Conservation (phyloP, 805 yeast genomes). For the Candida railenensis region DNA sequence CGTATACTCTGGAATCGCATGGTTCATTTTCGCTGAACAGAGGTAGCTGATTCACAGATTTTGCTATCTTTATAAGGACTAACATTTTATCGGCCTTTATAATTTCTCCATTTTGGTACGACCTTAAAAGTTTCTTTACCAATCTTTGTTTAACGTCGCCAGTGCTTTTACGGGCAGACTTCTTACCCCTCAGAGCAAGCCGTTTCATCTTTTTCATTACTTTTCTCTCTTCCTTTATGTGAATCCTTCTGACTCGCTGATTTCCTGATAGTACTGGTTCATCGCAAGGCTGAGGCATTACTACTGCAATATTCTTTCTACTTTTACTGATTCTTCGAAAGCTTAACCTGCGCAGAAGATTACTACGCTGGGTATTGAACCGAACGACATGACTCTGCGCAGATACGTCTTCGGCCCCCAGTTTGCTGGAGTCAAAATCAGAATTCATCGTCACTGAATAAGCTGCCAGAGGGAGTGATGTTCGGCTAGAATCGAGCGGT, state of each 20-base stretch:
- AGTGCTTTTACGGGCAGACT: conserved; percentile 16
- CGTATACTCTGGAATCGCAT: conserved; percentile 54
- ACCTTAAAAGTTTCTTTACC: conserved; percentile 21
- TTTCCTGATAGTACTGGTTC: not conserved
- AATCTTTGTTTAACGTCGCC: conserved; percentile 19
- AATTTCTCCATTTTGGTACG: conserved; percentile 56
- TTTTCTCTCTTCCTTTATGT: conserved; percentile 2
- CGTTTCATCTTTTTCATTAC: conserved; percentile 18
- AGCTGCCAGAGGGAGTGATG: not conserved
- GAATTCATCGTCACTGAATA: not conserved
- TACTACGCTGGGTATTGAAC: not conserved
- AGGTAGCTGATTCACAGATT: conserved; percentile 14
- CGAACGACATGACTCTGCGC: not conserved
- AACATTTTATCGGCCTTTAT: conserved; percentile 68
- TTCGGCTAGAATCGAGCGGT: not conserved
- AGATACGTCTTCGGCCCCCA: not conserved
- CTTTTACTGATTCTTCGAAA: not conserved
- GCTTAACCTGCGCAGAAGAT: not conserved
- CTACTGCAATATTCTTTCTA: not conserved
- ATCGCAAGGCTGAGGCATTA: not conserved
- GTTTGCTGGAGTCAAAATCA: not conserved
- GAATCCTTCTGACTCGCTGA: not conserved
- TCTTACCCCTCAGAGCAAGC: conserved; percentile 24
- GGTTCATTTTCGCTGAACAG: conserved; percentile 49
- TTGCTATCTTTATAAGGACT: conserved; percentile 53